Conservation (phyloP, 1,139 yeast genomes). For the Yamadazyma friedrichii region DNA sequence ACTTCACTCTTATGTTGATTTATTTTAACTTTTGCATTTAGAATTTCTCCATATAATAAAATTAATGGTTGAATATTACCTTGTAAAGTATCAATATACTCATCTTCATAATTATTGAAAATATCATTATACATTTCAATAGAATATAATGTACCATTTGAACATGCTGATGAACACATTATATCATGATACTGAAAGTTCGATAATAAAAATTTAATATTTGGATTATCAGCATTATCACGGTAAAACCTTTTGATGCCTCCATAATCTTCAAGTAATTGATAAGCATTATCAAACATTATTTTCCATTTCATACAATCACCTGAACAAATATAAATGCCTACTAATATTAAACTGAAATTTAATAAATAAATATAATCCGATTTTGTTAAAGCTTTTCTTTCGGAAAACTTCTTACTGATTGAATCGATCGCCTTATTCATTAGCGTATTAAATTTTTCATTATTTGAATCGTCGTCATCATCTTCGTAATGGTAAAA, state of each 20-base stretch:
- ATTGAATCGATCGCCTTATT: constrained; percentile 14
- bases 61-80: constrained; percentile 21
- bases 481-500: constrained; percentile 15
- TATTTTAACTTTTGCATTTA: constrained; percentile 15
- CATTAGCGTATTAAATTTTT: constrained; percentile 13
- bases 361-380: constrained; percentile 22
- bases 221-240: constrained; percentile 18
- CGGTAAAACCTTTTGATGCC: constrained; percentile 36
- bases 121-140: constrained; percentile 15
- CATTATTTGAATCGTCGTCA: not conserved
- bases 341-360: constrained; percentile 18
- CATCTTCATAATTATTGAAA: constrained; percentile 13
- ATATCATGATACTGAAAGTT: constrained; percentile 24
- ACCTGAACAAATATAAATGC: constrained; percentile 36
- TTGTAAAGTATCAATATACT: constrained; percentile 17
- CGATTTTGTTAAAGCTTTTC: constrained; percentile 1
- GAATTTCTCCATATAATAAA: constrained; percentile 19
- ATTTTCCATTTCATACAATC: constrained; percentile 39
- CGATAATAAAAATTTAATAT: constrained; percentile 19
- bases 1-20: not conserved
- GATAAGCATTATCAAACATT: constrained; percentile 25
- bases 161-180: constrained; percentile 16
- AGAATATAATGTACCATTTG: constrained; percentile 18
- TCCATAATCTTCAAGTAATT: constrained; percentile 45
- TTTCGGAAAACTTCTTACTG: not conserved